Evolutionary conservation across 2,329 filamentous ascomycete species (phyloP).

Genomic region (Myotisia sp.): DNA sequence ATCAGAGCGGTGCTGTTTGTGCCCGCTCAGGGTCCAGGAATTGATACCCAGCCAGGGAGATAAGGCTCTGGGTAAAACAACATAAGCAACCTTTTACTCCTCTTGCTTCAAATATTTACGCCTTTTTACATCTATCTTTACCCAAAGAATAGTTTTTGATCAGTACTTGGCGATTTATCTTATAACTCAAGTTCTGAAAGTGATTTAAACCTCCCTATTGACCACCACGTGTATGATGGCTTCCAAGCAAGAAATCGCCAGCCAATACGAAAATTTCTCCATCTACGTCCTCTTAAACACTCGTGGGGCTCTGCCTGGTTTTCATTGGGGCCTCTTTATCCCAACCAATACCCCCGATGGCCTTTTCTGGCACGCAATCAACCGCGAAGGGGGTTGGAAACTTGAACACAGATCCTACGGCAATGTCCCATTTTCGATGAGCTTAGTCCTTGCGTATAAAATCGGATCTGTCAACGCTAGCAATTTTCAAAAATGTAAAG

Average conservation of each 20-base stretch:
- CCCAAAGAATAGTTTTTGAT: too few species aligned
- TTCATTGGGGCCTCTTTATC: conserved; percentile 9
- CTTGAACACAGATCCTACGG: conserved; percentile 2
- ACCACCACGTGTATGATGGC: too few species aligned
- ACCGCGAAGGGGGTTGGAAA: conserved; percentile 9
- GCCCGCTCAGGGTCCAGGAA: too few species aligned
- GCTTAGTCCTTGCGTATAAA: conserved; percentile 5
- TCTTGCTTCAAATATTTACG: too few species aligned
- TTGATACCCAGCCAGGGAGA: too few species aligned
- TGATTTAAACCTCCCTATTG: too few species aligned
- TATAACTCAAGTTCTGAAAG: too few species aligned
- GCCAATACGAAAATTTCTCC: conserved; percentile 9
- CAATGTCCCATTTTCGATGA: conserved; percentile 7
- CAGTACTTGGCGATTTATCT: too few species aligned
- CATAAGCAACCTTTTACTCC: too few species aligned
- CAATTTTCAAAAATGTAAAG: conserved; percentile 2
- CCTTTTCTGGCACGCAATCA: conserved; percentile 6
- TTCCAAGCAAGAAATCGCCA: background rate
- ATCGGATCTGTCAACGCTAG: conserved; percentile 4
- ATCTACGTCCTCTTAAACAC: conserved; percentile 8
- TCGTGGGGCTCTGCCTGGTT: conserved; percentile 6
- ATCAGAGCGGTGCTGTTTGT: too few species aligned
- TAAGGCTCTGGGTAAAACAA: too few species aligned
- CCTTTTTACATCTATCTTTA: too few species aligned
- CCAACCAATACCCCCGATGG: conserved; percentile 2